Percentiles rank a stretch among this genome's conserved stretches.
phyloP scores from a whole-genome alignment of 768 basidiomycete genomes.

The Rhizopogon roseolus region DNA sequence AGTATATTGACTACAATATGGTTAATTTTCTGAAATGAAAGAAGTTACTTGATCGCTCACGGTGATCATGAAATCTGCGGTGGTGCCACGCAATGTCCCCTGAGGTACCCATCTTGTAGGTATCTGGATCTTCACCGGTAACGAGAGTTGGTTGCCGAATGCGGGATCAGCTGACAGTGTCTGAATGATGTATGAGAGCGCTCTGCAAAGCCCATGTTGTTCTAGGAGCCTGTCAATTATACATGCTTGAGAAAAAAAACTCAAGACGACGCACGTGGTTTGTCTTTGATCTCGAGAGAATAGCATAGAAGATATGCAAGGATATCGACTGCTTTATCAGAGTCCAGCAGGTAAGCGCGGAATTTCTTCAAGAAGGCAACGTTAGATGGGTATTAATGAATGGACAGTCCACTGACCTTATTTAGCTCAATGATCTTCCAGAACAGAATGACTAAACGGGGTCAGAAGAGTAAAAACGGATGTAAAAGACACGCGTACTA shows the following conservation, averaged over 20 bases:
- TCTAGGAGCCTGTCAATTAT: conserved; percentile 39
- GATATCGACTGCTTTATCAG: conserved; percentile 73
- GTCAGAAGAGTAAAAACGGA: conserved; percentile 4
- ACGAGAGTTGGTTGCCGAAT: conserved; percentile 69
- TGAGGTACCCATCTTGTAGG: conserved; percentile 73
- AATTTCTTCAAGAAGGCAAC: conserved; percentile 68
- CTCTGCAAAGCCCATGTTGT: conserved; percentile 86
- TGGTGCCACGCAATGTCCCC: conserved; percentile 64
- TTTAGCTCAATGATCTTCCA: conserved; percentile 95
- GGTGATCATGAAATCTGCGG: conserved; percentile 85
- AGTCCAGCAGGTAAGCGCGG: conserved; percentile 72
- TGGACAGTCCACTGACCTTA: conserved; percentile 49
- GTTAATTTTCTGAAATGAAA: conserved; percentile 6
- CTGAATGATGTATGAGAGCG: conserved; percentile 88
- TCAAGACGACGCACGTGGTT: conserved; percentile 60
- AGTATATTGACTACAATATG: conserved; percentile 69
- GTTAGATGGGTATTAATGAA: not conserved
- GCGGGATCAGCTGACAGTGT: conserved; percentile 80
- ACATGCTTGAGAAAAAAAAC: conserved; percentile 1
- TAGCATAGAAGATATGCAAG: conserved; percentile 77
- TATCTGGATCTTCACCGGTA: conserved; percentile 57
- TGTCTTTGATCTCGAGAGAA: conserved; percentile 87
- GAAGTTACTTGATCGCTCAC: conserved; percentile 37
- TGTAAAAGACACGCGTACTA: conserved; percentile 41
- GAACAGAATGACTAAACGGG: conserved; percentile 60